Base-by-base conservation (phyloP, 805 yeast species). In the Clavispora vitiphila region DNA sequence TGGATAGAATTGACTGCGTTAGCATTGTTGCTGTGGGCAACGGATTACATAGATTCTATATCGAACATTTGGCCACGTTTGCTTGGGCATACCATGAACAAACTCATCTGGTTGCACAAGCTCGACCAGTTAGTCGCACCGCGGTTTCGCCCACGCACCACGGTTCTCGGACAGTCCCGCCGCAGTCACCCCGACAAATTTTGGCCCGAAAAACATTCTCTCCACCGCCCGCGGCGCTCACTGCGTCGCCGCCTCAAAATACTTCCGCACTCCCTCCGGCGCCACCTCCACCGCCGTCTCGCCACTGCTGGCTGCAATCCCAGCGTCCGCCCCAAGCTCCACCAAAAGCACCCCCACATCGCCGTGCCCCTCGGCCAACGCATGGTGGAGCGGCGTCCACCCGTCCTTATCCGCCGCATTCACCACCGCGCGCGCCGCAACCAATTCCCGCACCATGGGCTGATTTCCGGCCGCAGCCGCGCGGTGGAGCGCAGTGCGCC, bases 371-470 rank as follows among this genome's bases (percentile, higher is more conserved):
- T 90, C 98, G 0, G 96, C 88, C 42, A 84, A 64, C 0, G 97
- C 96, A 61, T 87, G 95, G 59, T 87, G 96, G 45, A 91, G 59
- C 1, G 96, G 81, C 0, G 95, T 84, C 89, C 93, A 87, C 0
- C 95, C 93, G 40, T 73, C 72, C 10, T 50, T 49, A 56, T 90
- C 97, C 29, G 76, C 74, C 3, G 81, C 71, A 53, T 88, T 85
- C 18, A 89, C 58, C 8, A 86, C 84, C 0, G 83, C 77, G 36
- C 74, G 75, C 5, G 72, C 62, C 34, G 68, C 64, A 4, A 77
- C 71, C 27, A 90, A 64, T 22, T 77, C 54, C 34, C 74, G 68
- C 12, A 83, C 77, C 22, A 88, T 58, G 5, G 75, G 76, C 20
- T 67, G 56, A 2, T 82, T 74, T 4, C 96, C 97, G 22, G 75